Base-by-base conservation (phyloP, 2,329 filamentous ascomycete species). In the Mycosphaerella sp. region DNA sequence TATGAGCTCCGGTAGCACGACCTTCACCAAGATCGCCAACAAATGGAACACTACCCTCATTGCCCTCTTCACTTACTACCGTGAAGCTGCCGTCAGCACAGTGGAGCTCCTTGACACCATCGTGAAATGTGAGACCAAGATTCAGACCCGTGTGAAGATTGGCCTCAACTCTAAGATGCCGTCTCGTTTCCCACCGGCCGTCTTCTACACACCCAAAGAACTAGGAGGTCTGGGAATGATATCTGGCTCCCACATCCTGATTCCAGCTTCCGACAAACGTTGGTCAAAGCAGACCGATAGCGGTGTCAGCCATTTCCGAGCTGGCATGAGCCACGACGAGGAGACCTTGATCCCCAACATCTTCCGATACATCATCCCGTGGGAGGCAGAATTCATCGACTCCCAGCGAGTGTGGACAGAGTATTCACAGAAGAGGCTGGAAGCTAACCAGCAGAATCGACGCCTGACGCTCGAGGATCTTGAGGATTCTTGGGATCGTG, bases 11-110 rank as follows among this genome's bases (percentile, higher is more conserved):
- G 95, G 93, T n/a, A 95, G 89, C 4, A 98, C 93, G 0, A 98
- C 93, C 0, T 98, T 98, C 74, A 98, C 93, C 44, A 98, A 98
- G 80, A 98, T 98, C 67, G 93, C 95, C 45, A 98, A 98, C 75
- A 98, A 98, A 75, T 98, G 95, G 93, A 98, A 98, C 73, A 98
- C 93, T 0, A 93, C 89, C 1, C 74, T 98, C 62, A 98, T 98
- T 66, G 91, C 93, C 0, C 80, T 98, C 26, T 98, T 98, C 74
- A 97, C 93, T 0, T 98, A 98, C 73, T 98, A 98, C 69, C 89
- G 93, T 70, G 93, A 98, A 70, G 93, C 93, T 45, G 93, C 93
- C 12, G 92, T 97, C 1, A 95, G 92, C 0, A 98, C 95, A 0
- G 89, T 97, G 57, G 87, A 89, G 58, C 78, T 98, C 4, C 80